Base-by-base conservation (phyloP, 495 filamentous ascomycete genomes). In the Penicillium cosmopolitanum region DNA sequence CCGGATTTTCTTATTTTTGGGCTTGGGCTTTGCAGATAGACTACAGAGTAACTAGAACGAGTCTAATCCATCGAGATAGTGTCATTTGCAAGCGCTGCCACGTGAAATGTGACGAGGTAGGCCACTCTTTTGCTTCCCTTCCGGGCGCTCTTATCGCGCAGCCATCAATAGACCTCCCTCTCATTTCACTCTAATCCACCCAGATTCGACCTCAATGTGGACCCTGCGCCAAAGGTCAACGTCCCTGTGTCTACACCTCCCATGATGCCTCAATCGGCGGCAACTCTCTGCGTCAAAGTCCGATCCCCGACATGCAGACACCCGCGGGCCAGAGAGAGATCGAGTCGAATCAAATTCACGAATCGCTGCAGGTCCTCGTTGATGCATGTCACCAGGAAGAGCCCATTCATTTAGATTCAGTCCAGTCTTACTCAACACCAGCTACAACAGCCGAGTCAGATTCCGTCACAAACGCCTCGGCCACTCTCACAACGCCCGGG, bases 71-170 rank as follows among this genome's bases (percentile, higher is more conserved):
- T 36, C 31, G 50, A 18, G 19, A 36, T 60, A 73, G 70, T 53
- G 47, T 69, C 16, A 60, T 67, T 38, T 73, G 70, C 64, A 73
- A 70, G 53, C 60, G 63, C 18, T 62, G 70, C n/a, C 70, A 73
- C 54, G 70, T 73, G 43, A 73, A 73, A 48, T 73, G 70, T 33
- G 70, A 73, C 23, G 70, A 71, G 56, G 69, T 68, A 62, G 19
- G 55, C 25, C 15, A 50, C 36, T 13, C 15, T n/a, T 44, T 5
- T 44, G 15, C 36, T n/a, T 40, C 15, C 28, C 5, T 31, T 31
- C 6, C 28, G 8, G 6, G 28, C 23, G 28, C 28, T 7, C 2
- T 31, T 31, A 9, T 31, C 28, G 28, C 28, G 6, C 15, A 40
- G 36, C 36, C 36, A 12, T 40, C 28, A 31, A 31, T 40, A 13